Conservation (phyloP, 2,329 filamentous ascomycete species). For the Fusarium sp. region DNA sequence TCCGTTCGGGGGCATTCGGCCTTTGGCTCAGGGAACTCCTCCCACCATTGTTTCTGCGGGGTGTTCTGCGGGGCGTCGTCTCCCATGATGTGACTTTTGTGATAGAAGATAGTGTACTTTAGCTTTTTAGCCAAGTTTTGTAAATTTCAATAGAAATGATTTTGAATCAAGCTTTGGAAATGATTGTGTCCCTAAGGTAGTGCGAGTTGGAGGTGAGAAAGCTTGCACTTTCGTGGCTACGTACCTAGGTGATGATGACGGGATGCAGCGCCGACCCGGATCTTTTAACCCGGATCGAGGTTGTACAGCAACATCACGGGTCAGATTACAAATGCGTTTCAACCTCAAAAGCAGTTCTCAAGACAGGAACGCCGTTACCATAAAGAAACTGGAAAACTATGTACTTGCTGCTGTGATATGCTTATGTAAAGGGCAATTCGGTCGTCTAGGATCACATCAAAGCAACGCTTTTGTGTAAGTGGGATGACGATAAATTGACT, state of each 20-base stretch:
- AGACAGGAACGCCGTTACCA: too few relatives aligned
- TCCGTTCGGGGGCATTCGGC: conserved; percentile 51
- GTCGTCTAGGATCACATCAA: too few relatives aligned
- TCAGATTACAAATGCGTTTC: neutral
- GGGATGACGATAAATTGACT: too few relatives aligned
- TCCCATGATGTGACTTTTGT: conserved; percentile 26
- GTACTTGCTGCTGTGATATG: too few relatives aligned
- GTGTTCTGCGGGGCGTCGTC: conserved; percentile 37
- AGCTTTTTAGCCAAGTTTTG: too few relatives aligned
- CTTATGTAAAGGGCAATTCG: too few relatives aligned
- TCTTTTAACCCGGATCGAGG: conserved; percentile 11
- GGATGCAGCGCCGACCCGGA: neutral
- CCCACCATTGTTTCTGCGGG: conserved; percentile 49
- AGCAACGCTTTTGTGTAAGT: too few relatives aligned
- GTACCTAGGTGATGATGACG: conserved; percentile 14
- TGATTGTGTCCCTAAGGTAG: neutral
- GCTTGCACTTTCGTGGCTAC: neutral
- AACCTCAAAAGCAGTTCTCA: too few relatives aligned
- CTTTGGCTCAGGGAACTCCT: conserved; percentile 54
- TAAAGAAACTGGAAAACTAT: too few relatives aligned
- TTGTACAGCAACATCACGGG: neutral
- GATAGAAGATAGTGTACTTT: too few relatives aligned
- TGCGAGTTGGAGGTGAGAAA: neutral
- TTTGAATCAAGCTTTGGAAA: rapidly evolving
- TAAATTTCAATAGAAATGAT: neutral